Conservation (phyloP, 2,329 filamentous ascomycete species). For the Beauveria australis region DNA sequence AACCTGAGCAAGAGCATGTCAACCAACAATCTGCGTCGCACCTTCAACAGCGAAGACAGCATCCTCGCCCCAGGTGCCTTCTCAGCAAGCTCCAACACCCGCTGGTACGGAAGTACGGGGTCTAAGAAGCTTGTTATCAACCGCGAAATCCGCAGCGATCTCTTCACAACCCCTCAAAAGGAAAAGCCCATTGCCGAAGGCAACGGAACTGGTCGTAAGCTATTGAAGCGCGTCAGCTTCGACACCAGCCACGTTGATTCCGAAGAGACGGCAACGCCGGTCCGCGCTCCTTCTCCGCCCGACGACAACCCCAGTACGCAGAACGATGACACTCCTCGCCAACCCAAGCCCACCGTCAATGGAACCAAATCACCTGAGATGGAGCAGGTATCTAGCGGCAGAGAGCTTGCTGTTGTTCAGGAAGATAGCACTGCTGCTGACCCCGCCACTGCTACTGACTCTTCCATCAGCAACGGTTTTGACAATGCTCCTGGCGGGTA, state of each 20-base stretch:
- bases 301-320: conserved; percentile 22
- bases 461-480: conserved; percentile 15
- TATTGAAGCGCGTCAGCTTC: conserved; percentile 88
- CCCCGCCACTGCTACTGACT: conserved; percentile 22
- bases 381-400: conserved; percentile 59
- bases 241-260: conserved; percentile 51
- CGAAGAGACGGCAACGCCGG: conserved; percentile 25
- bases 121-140: conserved; percentile 93
- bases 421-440: conserved; percentile 49
- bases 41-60: conserved; percentile 75
- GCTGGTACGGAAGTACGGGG: conserved; percentile 57
- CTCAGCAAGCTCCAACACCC: conserved; percentile 55
- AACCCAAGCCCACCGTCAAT: conserved; percentile 43
- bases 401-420: conserved; percentile 70
- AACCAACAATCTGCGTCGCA: conserved; percentile 74
- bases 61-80: conserved; percentile 81
- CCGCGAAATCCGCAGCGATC: conserved; percentile 68
- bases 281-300: conserved; percentile 28
- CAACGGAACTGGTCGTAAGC: conserved; percentile 39
- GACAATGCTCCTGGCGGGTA: conserved; percentile 63
- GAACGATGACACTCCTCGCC: conserved; percentile 33
- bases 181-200: conserved; percentile 35
- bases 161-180: conserved; percentile 54
- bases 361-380: conserved; percentile 48
- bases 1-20: conserved; percentile 82